Conservation (phyloP, 2,329 filamentous ascomycete genomes). For the Fusarium subtropicale region DNA sequence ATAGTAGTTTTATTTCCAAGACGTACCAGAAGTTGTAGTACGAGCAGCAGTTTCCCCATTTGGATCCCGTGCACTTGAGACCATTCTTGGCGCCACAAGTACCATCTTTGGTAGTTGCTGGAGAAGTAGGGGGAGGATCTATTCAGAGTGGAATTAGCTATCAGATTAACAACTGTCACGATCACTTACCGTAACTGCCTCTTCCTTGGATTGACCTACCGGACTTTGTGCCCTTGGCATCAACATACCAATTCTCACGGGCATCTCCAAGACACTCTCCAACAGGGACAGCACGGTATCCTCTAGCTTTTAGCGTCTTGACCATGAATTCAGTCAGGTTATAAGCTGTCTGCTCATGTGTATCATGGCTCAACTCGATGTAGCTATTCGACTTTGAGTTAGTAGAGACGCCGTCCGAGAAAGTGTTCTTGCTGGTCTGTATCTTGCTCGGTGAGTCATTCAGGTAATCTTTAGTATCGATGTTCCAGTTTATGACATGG, state of each 20-base stretch:
- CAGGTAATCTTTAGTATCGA: slow-evolving; percentile 71
- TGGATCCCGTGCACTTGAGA: slow-evolving; percentile 50
- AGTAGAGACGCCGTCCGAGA: slow-evolving; percentile 51
- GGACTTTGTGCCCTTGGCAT: slow-evolving; percentile 31
- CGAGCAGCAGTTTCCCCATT: slow-evolving; percentile 55
- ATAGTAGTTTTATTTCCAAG: not conserved
- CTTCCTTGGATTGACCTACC: slow-evolving; percentile 39
- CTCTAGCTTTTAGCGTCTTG: slow-evolving; percentile 53
- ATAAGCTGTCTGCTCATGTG: slow-evolving; percentile 59
- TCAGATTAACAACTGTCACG: not conserved
- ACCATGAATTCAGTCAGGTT: slow-evolving; percentile 58
- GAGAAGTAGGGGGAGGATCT: not conserved
- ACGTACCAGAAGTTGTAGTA: slow-evolving; percentile 51
- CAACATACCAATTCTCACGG: slow-evolving; percentile 62
- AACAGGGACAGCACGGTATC: slow-evolving; percentile 62
- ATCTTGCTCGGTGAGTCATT: slow-evolving; percentile 63
- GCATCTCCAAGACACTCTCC: slow-evolving; percentile 68
- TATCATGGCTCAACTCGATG: slow-evolving; percentile 65
- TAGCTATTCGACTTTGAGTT: slow-evolving; percentile 50
- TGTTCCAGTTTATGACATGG: slow-evolving; percentile 66
- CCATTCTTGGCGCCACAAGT: slow-evolving; percentile 50
- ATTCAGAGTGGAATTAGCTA: slow-evolving; percentile 11
- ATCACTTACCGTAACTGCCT: not conserved
- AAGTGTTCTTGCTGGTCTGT: slow-evolving; percentile 56
- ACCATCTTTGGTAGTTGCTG: slow-evolving; percentile 43